phyloP scores from a whole-genome alignment of 73 alveolate species.

The Paramecium pentaurelia region DNA sequence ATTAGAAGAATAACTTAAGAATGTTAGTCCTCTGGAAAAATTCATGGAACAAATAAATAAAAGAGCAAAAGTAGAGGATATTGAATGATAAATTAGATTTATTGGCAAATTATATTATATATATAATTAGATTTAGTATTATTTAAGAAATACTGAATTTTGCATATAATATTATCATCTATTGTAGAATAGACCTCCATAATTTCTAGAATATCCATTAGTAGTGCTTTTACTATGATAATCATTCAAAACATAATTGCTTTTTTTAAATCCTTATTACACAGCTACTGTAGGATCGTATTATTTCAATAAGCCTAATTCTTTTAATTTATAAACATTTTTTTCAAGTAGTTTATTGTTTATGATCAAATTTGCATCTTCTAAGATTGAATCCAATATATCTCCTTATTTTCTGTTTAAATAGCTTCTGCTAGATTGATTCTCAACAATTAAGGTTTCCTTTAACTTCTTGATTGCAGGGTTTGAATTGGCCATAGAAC shows the following conservation, averaged over 20 bases:
- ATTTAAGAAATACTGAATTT: background rate
- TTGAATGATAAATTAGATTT: background rate
- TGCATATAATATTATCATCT: slow-evolving; percentile 9
- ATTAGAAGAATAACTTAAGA: background rate
- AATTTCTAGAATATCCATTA: slow-evolving; percentile 41
- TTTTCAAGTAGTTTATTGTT: background rate
- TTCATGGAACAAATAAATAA: background rate
- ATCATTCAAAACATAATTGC: slow-evolving; percentile 43
- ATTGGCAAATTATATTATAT: background rate
- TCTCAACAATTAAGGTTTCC: background rate
- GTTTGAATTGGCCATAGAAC: background rate
- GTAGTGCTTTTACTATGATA: slow-evolving; percentile 47
- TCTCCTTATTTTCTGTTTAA: background rate
- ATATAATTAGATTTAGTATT: background rate
- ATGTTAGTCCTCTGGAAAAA: background rate
- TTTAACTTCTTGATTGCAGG: slow-evolving; percentile 31
- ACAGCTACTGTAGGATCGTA: background rate
- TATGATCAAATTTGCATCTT: slow-evolving; percentile 26
- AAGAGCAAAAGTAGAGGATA: background rate
- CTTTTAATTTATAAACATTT: background rate
- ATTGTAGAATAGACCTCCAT: slow-evolving; percentile 43
- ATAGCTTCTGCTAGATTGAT: background rate
- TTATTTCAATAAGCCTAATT: background rate
- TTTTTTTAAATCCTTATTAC: background rate
- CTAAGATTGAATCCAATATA: background rate